Evolutionary conservation across 2,329 filamentous ascomycete species (phyloP).

Genomic region (Madurella fahalii): DNA sequence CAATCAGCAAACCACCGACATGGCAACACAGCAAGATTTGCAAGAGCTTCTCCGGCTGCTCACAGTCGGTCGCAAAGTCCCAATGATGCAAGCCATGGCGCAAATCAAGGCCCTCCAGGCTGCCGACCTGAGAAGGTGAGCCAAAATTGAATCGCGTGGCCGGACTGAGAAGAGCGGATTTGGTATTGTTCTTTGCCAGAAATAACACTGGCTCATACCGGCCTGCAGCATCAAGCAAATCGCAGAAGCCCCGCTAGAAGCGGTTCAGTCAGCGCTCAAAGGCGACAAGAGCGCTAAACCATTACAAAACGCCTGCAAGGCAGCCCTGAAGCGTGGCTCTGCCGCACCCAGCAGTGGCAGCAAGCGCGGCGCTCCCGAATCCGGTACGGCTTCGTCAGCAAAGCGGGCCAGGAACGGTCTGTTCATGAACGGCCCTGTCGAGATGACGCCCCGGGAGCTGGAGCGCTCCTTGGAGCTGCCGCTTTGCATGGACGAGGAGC

Average conservation of each 20-base stretch:
- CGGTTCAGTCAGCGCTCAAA: constrained; percentile 43
- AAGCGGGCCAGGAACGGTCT: constrained; percentile 34
- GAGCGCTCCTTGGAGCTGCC: constrained; percentile 62
- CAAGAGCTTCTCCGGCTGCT: constrained; percentile 59
- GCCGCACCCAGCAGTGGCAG: constrained; percentile 11
- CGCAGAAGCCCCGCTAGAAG: constrained; percentile 43
- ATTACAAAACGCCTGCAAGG: constrained; percentile 52
- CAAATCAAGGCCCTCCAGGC: constrained; percentile 55
- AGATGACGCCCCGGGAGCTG: constrained; percentile 51
- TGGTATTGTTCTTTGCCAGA: not conserved
- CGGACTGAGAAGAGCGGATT: not conserved
- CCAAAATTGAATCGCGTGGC: constrained; percentile 3
- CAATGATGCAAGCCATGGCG: constrained; percentile 56
- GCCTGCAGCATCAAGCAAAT: constrained; percentile 50
- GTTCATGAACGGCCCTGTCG: constrained; percentile 30
- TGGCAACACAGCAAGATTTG: constrained; percentile 56
- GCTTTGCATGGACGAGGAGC: constrained; percentile 52
- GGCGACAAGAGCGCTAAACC: constrained; percentile 48
- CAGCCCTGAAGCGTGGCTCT: constrained; percentile 40
- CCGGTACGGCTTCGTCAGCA: constrained; percentile 18
- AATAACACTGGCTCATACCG: constrained; percentile 6
- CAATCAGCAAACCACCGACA: constrained; percentile 25
- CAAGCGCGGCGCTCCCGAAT: constrained; percentile 32
- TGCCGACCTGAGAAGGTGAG: constrained; percentile 53
- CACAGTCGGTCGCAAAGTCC: constrained; percentile 51